These are phyloP conservation scores for Phlebiopsis gigantea DNA, from an alignment of 768 basidiomycete species.

Conservation along the genomic window DNA sequence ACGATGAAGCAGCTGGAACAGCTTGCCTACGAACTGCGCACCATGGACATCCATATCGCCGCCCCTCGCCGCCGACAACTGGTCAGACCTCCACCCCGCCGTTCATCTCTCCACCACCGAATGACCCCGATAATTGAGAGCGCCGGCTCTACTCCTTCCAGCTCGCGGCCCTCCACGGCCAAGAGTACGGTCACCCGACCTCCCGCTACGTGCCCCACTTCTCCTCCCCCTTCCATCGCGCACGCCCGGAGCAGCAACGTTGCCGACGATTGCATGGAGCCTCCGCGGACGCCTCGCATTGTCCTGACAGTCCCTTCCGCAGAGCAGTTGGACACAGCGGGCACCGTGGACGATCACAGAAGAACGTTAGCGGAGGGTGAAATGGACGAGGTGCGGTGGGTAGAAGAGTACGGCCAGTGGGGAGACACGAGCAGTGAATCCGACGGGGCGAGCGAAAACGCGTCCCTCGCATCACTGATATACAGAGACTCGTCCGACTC, in stretches of 20 bases:
- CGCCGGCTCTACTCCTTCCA: not conserved
- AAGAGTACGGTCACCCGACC: not conserved
- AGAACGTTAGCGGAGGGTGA: not conserved
- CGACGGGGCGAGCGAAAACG: constrained; percentile 1
- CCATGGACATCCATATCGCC: not conserved
- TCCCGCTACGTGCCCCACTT: not conserved
- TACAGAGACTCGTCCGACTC: not conserved
- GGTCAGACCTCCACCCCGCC: not conserved
- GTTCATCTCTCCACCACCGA: not conserved
- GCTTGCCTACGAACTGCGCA: constrained; percentile 1
- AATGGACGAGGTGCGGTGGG: constrained; percentile 9
- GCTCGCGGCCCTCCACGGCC: not conserved
- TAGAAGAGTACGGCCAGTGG: constrained; percentile 12
- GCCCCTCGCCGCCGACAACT: not conserved
- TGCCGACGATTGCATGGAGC: not conserved
- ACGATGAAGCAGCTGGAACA: constrained; percentile 9
- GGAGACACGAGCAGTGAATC: not conserved
- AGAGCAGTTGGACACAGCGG: not conserved
- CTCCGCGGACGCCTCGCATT: not conserved
- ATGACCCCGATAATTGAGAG: not conserved
- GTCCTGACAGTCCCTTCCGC: constrained; percentile 5
- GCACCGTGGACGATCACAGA: not conserved
- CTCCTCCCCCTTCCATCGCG: not conserved
- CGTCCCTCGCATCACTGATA: constrained; percentile 2
- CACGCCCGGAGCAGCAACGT: too few species aligned